Percentiles rank a stretch among this genome's conserved stretches.
These are phyloP conservation scores for Erodium texanum DNA, from an alignment of 441 rosid species.

Conservation along the genomic window DNA sequence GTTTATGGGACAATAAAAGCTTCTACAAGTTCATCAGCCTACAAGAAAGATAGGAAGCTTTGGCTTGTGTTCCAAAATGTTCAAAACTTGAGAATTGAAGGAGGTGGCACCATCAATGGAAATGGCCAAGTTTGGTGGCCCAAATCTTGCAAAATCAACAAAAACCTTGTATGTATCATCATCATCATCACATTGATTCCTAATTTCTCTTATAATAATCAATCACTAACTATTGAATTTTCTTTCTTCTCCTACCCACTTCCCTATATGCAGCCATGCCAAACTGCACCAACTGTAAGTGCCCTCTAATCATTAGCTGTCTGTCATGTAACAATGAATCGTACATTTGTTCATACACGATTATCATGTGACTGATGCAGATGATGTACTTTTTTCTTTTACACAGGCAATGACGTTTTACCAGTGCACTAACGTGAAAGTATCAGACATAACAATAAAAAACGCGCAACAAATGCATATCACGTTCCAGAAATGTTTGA, in stretches of 20 bases:
- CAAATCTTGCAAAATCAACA: neutral
- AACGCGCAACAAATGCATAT: conserved; percentile 83
- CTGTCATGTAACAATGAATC: too few relatives aligned
- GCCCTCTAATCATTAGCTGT: neutral
- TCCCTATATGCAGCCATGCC: neutral
- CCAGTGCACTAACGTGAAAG: neutral
- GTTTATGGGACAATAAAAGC: neutral
- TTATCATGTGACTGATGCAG: too few relatives aligned
- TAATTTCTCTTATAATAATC: neutral
- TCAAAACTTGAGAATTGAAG: neutral
- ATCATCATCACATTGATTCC: neutral
- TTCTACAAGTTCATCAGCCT: neutral
- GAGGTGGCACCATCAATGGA: neutral
- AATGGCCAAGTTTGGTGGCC: neutral
- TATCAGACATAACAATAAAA: conserved; percentile 6
- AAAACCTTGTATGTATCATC: neutral
- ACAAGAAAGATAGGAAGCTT: neutral
- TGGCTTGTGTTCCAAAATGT: neutral
- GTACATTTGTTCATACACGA: too few relatives aligned
- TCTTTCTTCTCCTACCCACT: neutral
- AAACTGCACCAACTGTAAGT: neutral
- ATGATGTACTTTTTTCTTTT: too few relatives aligned
- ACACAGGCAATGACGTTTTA: neutral
- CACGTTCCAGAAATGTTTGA: conserved; percentile 26
- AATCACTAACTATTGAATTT: neutral